Percentiles rank a stretch among this genome's conserved stretches.
These are phyloP conservation scores for Zymoseptoria passerinii DNA, from an alignment of 2,329 filamentous ascomycete genomes.

Conservation along the genomic window DNA sequence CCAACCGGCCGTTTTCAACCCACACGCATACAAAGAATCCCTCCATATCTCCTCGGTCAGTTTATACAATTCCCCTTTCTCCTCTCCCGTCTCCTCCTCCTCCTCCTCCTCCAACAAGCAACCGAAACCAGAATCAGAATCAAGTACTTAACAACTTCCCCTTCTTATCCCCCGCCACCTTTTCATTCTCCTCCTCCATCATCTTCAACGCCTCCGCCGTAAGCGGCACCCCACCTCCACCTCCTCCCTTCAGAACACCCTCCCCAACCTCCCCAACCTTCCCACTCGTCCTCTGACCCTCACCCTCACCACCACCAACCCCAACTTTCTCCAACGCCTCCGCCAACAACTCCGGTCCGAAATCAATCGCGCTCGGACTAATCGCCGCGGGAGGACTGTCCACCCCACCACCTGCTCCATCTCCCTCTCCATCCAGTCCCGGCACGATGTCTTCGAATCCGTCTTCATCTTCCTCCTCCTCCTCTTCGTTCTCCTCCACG, in stretches of 20 bases:
- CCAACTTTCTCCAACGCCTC: background rate
- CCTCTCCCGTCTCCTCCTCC: no score
- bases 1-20: no score
- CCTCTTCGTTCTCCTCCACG: conserved; percentile 27
- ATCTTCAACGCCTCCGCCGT: conserved; percentile 27
- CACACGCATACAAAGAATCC: no score
- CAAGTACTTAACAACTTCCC: conserved; percentile 2
- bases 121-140: background rate
- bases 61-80: no score
- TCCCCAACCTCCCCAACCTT: conserved; percentile 5
- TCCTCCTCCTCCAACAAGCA: no score
- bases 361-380: conserved; percentile 4
- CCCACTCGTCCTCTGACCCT: conserved; percentile 11
- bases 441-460: conserved; percentile 3
- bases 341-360: background rate
- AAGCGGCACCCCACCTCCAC: conserved; percentile 14
- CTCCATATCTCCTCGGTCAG: no score
- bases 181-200: conserved; percentile 21
- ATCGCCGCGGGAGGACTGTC: conserved; percentile 8
- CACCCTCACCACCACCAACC: background rate
- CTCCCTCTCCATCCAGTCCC: background rate
- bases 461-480: conserved; percentile 23
- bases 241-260: background rate
- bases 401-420: background rate
- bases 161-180: conserved; percentile 7